phyloP scores from a whole-genome alignment of 495 filamentous ascomycete species.

The Amorphotheca resinae region DNA sequence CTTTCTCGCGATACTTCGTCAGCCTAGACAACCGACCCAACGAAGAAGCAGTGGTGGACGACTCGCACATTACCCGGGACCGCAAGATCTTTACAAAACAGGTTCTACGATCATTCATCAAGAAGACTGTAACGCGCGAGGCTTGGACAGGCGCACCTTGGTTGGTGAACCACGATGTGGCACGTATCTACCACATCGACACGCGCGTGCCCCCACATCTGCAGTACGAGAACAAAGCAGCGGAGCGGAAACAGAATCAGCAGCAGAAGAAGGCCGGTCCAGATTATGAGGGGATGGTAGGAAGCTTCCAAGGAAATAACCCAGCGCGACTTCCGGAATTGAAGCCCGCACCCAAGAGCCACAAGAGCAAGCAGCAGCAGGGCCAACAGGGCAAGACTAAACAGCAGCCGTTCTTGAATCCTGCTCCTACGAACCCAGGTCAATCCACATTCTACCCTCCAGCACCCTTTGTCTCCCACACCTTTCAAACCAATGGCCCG shows the following conservation, averaged over 20 bases:
- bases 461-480: conserved; percentile 16
- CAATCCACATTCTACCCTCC: conserved; percentile 7
- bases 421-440: conserved; percentile 14
- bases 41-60: conserved; percentile 67
- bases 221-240: conserved; percentile 63
- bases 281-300: conserved; percentile 28
- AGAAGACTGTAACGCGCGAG: conserved; percentile 83
- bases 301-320: conserved; percentile 29
- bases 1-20: conserved; percentile 73
- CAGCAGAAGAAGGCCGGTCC: conserved; percentile 47
- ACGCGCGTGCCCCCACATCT: conserved; percentile 74
- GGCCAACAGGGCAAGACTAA: conserved; percentile 14
- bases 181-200: conserved; percentile 70
- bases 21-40: conserved; percentile 54
- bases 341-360: conserved; percentile 67
- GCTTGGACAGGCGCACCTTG: conserved; percentile 92
- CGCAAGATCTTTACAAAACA: conserved; percentile 92
- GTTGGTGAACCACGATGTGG: conserved; percentile 81
- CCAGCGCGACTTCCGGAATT: conserved; percentile 53
- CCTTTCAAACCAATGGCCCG: conserved; percentile 16
- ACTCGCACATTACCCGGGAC: conserved; percentile 74
- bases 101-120: conserved; percentile 85
- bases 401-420: conserved; percentile 19
- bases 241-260: conserved; percentile 57
- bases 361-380: conserved; percentile 27